Base-by-base conservation (phyloP, 345 rosid species). In the Citrus glauca region DNA sequence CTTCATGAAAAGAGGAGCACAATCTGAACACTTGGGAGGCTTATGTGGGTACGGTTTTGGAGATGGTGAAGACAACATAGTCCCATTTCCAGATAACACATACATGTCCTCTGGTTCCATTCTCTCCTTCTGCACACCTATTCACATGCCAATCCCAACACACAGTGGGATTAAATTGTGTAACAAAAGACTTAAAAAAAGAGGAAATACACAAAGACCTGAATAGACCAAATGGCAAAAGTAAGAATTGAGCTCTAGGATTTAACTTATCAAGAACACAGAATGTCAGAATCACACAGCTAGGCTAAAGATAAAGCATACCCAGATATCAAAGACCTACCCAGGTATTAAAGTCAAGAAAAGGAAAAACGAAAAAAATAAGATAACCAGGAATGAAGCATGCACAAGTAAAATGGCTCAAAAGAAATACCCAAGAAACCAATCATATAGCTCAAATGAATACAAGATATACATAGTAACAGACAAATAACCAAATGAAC, bases 71-170 rank as follows among this genome's bases (percentile, higher is more conserved):
- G 89, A 87, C 81, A 94, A 33, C 59, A 86, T 77, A 62, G 88
- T 76, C 66, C 99, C 97, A 79, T 86, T 87, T n/a, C 90, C 82
- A 30, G 93, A 87, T 78, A 94, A 80, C 76, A 94, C 88, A 83
- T 94, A 94, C 97, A 94, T 92, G 85, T 92, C 98, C 42, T 93
- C 97, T 1, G 97, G 90, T 73, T 88, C 90, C 98, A 94, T 92
- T 89, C 98, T 91, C 92, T 96, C 99, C 91, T 96, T 96, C 87
- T 96, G 99, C 74, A 96, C 99, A 67, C 99, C 98, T 95, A 78
- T 19, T 3, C 40, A 79, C 68, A 72, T 19, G 62, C 66, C 81
- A 84, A 59, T 77, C 71, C 33, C 71, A 56, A 38, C 67, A 65
- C 37, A 71, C 38, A 69, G 71, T 5, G 25, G 55, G 66, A 72